Conservation (phyloP, 1,139 yeast species). For the Blastobotrys persicus region DNA sequence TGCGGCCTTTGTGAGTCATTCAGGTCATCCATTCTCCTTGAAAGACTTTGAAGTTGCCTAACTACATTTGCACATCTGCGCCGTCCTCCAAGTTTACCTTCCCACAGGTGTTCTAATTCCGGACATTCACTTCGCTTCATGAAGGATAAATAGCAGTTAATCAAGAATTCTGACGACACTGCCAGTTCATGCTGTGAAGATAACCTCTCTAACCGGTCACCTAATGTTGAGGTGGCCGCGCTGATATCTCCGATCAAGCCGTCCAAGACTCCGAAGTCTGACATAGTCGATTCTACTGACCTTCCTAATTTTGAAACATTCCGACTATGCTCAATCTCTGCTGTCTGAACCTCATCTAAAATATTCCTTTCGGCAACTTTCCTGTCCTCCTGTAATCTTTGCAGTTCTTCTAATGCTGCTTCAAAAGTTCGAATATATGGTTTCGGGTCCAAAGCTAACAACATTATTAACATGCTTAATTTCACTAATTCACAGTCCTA, state of each 20-base stretch:
- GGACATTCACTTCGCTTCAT: slow-evolving; percentile 58
- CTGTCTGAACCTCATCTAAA: slow-evolving; percentile 57
- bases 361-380: slow-evolving; percentile 46
- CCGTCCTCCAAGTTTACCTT: slow-evolving; percentile 46
- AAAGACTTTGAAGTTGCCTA: slow-evolving; percentile 59
- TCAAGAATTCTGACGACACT: slow-evolving; percentile 66
- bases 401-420: slow-evolving; percentile 71
- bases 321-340: slow-evolving; percentile 64
- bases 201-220: slow-evolving; percentile 68
- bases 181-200: slow-evolving; percentile 78
- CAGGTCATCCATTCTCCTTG: slow-evolving; percentile 48
- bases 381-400: slow-evolving; percentile 57
- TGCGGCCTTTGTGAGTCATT: slow-evolving; percentile 39
- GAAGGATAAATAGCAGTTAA: slow-evolving; percentile 75
- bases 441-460: slow-evolving; percentile 63
- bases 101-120: slow-evolving; percentile 44
- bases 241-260: slow-evolving; percentile 48
- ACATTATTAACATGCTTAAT: slow-evolving; percentile 1
- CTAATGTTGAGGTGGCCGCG: slow-evolving; percentile 67
- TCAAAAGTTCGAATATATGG: slow-evolving; percentile 95
- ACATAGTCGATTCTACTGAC: slow-evolving; percentile 44
- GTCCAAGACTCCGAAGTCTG: slow-evolving; percentile 59
- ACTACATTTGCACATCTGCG: slow-evolving; percentile 69
- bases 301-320: slow-evolving; percentile 59
- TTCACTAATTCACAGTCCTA: not conserved